Percentiles rank a stretch among this genome's conserved stretches.
phyloP scores from a whole-genome alignment of 371 early-diverging fungal genomes.

The Catenaria anguillulae region DNA sequence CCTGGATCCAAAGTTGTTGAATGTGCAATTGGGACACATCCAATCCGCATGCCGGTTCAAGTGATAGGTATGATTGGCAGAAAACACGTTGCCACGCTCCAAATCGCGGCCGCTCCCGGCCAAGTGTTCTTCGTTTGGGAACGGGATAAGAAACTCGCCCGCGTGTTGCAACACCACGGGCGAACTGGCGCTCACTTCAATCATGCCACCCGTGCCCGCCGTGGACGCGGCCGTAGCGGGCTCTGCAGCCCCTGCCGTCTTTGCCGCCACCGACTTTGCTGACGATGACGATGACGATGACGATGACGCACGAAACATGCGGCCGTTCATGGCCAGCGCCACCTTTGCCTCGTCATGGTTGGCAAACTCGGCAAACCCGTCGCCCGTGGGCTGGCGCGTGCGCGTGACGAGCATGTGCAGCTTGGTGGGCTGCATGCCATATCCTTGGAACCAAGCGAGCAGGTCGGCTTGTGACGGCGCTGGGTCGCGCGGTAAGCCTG shows the following conservation, averaged over 20 bases:
- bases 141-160: neutral
- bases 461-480: conserved; percentile 38
- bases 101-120: no score
- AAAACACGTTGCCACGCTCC: neutral
- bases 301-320: conserved; percentile 46
- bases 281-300: no score
- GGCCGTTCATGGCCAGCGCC: conserved; percentile 47
- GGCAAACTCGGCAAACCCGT: conserved; percentile 40
- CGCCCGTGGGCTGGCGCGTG: conserved; percentile 27
- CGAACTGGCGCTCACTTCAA: conserved; percentile 26
- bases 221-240: conserved; percentile 44
- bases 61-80: neutral
- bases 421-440: conserved; percentile 29
- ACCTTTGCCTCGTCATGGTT: conserved; percentile 43
- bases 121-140: neutral
- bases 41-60: conserved; percentile 23
- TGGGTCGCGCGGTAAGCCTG: conserved; percentile 41
- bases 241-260: no score
- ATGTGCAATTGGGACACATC: conserved; percentile 54
- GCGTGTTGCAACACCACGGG: neutral
- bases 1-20: conserved; percentile 59
- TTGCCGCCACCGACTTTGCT: no score
- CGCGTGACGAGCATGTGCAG: neutral
- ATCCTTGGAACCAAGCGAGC: conserved; percentile 45
- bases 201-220: conserved; percentile 21